A percentile compares a stretch with the other conserved stretches of the same genome.
phyloP scores from a whole-genome alignment of 2,329 filamentous ascomycete species.

The Plectosphaerella plurivora region DNA sequence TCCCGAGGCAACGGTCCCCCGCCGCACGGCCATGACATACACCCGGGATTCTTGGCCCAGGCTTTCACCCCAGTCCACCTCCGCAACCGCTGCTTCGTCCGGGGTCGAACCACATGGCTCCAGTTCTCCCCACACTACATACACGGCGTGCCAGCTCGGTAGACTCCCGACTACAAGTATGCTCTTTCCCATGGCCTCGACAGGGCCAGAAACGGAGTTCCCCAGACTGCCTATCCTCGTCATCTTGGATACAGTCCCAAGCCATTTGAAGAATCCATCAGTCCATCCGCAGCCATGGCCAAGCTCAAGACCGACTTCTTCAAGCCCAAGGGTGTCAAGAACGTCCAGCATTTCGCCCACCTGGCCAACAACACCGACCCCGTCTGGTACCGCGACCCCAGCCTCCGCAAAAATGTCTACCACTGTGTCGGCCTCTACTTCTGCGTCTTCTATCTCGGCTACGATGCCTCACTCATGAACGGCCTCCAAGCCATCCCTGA shows the following conservation, averaged over 20 bases:
- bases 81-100: background rate
- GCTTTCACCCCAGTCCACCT: background rate
- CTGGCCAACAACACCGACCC: constrained; percentile 4
- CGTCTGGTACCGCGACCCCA: constrained; percentile 2
- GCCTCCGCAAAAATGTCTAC: constrained; percentile 3
- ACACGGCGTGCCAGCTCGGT: background rate
- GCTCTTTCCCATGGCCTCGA: background rate
- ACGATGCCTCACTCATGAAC: constrained; percentile 10
- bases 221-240: background rate
- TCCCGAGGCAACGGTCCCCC: background rate
- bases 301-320: background rate
- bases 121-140: background rate
- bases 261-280: background rate
- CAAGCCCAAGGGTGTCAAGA: constrained; percentile 3
- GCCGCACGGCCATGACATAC: background rate
- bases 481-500: constrained; percentile 9
- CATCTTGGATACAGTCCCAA: background rate
- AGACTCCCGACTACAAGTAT: background rate
- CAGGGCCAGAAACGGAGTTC: background rate
- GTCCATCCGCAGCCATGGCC: background rate
- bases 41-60: background rate
- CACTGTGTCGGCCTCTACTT: constrained; percentile 7
- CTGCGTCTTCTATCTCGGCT: constrained; percentile 6
- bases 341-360: background rate
- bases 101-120: background rate